Percentiles rank a stretch among this genome's conserved stretches.
These are phyloP conservation scores for Cadophora gregata DNA, from an alignment of 2,329 filamentous ascomycete species.

Conservation along the genomic window DNA sequence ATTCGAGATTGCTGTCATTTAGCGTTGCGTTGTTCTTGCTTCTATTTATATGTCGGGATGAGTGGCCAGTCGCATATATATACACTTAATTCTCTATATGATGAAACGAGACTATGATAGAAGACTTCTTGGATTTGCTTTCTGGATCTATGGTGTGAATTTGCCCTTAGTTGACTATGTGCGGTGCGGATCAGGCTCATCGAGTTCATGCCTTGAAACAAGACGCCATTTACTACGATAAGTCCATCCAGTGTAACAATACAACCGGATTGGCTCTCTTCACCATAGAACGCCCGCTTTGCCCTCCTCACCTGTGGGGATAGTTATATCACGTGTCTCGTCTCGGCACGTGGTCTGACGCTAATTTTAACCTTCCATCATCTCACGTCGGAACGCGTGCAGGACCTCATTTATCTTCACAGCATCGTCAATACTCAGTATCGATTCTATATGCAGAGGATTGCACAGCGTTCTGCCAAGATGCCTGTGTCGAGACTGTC, in stretches of 20 bases:
- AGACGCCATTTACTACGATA: too few relatives aligned
- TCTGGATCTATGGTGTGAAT: background rate
- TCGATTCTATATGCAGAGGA: background rate
- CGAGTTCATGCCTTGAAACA: too few relatives aligned
- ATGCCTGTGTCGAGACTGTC: background rate
- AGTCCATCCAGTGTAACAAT: too few relatives aligned
- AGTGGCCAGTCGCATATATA: slow-evolving; percentile 2
- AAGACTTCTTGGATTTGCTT: background rate
- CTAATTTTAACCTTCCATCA: slow-evolving; percentile 9
- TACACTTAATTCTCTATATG: slow-evolving; percentile 11
- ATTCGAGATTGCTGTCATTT: slow-evolving; percentile 8
- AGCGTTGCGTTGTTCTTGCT: slow-evolving; percentile 11
- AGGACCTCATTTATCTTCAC: background rate
- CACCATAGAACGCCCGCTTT: background rate
- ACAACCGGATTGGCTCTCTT: too few relatives aligned
- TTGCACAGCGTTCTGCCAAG: background rate
- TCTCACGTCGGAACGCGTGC: background rate
- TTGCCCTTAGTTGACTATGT: background rate
- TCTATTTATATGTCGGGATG: background rate
- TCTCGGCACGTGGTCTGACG: background rate
- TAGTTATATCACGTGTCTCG: background rate
- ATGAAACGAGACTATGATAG: slow-evolving; percentile 9
- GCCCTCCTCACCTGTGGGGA: background rate
- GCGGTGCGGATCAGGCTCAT: too few relatives aligned
- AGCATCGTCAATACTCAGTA: background rate